A percentile compares a stretch with the other conserved stretches of the same genome.
These are phyloP conservation scores for Pleomassaria siparia DNA, from an alignment of 2,329 filamentous ascomycete species.

Conservation along the genomic window DNA sequence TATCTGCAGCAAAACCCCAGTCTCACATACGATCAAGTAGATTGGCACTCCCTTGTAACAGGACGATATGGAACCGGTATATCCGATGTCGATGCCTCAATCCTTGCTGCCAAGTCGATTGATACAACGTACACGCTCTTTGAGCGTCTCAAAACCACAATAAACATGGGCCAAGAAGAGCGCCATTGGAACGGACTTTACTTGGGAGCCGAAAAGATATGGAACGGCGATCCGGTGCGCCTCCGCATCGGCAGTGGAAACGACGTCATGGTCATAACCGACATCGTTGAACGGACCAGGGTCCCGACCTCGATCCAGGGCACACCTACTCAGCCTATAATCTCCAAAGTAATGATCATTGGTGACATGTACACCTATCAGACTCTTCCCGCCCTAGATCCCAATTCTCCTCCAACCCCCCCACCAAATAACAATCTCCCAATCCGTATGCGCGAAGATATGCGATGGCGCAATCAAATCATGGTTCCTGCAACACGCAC, in stretches of 20 bases:
- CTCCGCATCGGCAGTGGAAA: constrained; percentile 48
- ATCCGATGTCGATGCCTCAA: constrained; percentile 58
- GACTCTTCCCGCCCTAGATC: constrained; percentile 31
- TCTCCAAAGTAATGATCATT: constrained; percentile 42
- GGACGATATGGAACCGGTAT: constrained; percentile 52
- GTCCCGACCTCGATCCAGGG: constrained; percentile 13
- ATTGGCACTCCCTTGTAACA: constrained; percentile 51
- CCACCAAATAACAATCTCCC: constrained; percentile 50
- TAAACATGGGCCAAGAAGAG: constrained; percentile 44
- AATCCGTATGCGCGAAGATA: constrained; percentile 54
- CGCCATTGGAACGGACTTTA: constrained; percentile 57
- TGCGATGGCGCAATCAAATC: constrained; percentile 50
- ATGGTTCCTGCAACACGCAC: constrained; percentile 43
- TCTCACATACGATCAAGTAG: constrained; percentile 51
- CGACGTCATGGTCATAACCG: constrained; percentile 52
- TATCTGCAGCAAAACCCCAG: constrained; percentile 45
- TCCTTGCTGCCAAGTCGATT: constrained; percentile 58
- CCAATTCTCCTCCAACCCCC: constrained; percentile 35
- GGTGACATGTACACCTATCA: constrained; percentile 57
- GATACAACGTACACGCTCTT: constrained; percentile 59
- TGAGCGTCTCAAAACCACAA: constrained; percentile 46
- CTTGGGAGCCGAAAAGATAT: constrained; percentile 62
- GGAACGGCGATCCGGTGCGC: constrained; percentile 61
- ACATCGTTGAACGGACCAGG: constrained; percentile 45
- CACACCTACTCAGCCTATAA: constrained; percentile 16